These are phyloP conservation scores for Adansonia rubrostipa DNA, from an alignment of 441 rosid species.

Conservation along the genomic window DNA sequence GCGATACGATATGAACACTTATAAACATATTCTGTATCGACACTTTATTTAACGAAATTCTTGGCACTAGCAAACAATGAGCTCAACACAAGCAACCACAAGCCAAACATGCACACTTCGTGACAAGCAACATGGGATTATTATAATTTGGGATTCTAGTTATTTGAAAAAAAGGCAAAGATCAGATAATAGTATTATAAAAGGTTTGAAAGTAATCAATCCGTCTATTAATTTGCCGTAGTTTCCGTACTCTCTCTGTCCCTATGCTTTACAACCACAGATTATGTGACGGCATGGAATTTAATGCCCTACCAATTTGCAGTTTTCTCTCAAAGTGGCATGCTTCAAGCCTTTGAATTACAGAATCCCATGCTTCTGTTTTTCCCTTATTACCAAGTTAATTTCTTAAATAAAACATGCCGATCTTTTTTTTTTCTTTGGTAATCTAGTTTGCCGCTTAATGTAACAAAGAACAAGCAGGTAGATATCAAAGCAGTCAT, in stretches of 20 bases:
- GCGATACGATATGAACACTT: neutral
- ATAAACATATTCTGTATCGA: neutral
- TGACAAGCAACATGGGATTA: neutral
- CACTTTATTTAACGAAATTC: neutral
- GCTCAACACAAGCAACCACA: slow-evolving; percentile 2
- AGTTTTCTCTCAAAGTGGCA: neutral
- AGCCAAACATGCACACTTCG: neutral
- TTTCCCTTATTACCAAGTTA: too few relatives aligned
- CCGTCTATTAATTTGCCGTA: neutral
- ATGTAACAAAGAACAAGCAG: too few relatives aligned
- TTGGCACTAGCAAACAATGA: neutral
- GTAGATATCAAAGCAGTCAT: too few relatives aligned
- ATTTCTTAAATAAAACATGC: too few relatives aligned
- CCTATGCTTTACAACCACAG: neutral
- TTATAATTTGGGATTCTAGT: neutral
- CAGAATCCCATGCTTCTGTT: neutral
- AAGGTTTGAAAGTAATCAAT: neutral
- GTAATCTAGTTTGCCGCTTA: too few relatives aligned
- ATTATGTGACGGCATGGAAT: neutral
- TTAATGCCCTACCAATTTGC: neutral
- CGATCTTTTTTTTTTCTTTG: too few relatives aligned
- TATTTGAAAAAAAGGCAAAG: neutral
- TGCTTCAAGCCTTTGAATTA: slow-evolving; percentile 1
- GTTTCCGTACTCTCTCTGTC: neutral
- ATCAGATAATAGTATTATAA: neutral